Conservation (phyloP, 306 rosid species). For the Acmispon strigosus region DNA sequence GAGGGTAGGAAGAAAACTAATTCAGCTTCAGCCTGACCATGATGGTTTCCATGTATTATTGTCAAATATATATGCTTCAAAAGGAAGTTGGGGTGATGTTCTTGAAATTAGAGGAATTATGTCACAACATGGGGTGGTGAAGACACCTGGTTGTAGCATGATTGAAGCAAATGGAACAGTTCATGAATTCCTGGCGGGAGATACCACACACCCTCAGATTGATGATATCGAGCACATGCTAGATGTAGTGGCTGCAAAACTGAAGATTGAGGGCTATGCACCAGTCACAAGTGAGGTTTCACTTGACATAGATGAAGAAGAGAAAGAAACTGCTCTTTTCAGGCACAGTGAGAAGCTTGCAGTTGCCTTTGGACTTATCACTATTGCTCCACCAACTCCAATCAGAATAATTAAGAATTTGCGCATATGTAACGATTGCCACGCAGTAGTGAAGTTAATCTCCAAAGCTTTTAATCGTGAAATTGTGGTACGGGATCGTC, state of each 20-base stretch:
- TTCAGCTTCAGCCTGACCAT: conserved; percentile 70
- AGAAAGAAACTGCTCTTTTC: conserved; percentile 61
- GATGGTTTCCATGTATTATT: conserved; percentile 71
- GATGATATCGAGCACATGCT: conserved; percentile 58
- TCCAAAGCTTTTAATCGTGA: conserved; percentile 56
- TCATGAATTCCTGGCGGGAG: conserved; percentile 77
- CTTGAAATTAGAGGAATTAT: conserved; percentile 56
- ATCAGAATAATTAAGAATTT: conserved; percentile 67
- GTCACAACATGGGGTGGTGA: conserved; percentile 59
- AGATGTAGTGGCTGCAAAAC: conserved; percentile 49
- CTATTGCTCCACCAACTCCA: conserved; percentile 47
- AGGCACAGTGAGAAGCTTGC: conserved; percentile 82
- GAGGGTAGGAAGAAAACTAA: conserved; percentile 70
- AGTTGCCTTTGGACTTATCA: conserved; percentile 68
- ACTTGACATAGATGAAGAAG: conserved; percentile 72
- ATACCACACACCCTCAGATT: conserved; percentile 52
- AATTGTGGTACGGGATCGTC: conserved; percentile 75
- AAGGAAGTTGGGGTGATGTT: conserved; percentile 70
- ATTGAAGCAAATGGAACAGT: conserved; percentile 66
- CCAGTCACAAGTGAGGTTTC: conserved; percentile 64
- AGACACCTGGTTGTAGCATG: conserved; percentile 78
- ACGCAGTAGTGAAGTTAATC: conserved; percentile 53
- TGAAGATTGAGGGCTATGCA: conserved; percentile 67
- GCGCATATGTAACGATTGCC: conserved; percentile 84
- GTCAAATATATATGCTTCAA: conserved; percentile 80